Evolutionary conservation across 2,329 filamentous ascomycete species (phyloP), one percentile per base, ranked within the genome.

Genomic region (Hypoxylon sp.): DNA sequence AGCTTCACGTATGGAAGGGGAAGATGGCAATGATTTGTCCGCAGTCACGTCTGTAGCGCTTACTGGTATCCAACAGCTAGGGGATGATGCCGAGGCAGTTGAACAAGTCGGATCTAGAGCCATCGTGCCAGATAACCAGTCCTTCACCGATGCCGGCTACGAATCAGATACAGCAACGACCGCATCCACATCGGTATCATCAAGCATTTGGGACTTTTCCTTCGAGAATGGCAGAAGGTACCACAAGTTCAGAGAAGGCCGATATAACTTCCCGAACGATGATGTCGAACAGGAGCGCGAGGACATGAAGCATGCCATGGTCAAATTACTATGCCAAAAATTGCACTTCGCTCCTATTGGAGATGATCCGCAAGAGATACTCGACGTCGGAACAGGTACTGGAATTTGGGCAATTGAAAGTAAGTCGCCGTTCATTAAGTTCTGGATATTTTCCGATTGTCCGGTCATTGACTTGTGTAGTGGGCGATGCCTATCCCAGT

Each of bases 241-340:
- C 37, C 81, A 83, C 70, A 81, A 77, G 64, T 83, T 80, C 61
- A 76, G 80, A 31, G 76, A 82, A 60, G 81, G 82, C 3, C 70
- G 77, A 1, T 81, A 81, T 37, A 75, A 78, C 29, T 79, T 81
- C 60, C 80, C 80, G 14, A 83, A 84, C 63, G 83, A 84, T 59
- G 79, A 83, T n/a, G 70, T 75, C 2, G 83, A 84, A 67, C 82
- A 83, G 69, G 81, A 81, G 66, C 74, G 83, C 22, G 81, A 84
- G 70, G 70, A 77, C 55, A 74, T 74, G 73, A 76, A 76, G 58
- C 73, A 74, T 52, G 53, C 67, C 26, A 73, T 74, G 71, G 61
- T 74, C 8, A 74, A 73, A 39, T 24, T 73, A 37, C 53, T 74
- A 9, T 70, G 80, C 80, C 63, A 82, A 44, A 37, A 63, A 37